Percentiles rank a stretch among this genome's conserved stretches.
phyloP scores from a whole-genome alignment of 805 yeast species.

The Candida nitratophila region DNA sequence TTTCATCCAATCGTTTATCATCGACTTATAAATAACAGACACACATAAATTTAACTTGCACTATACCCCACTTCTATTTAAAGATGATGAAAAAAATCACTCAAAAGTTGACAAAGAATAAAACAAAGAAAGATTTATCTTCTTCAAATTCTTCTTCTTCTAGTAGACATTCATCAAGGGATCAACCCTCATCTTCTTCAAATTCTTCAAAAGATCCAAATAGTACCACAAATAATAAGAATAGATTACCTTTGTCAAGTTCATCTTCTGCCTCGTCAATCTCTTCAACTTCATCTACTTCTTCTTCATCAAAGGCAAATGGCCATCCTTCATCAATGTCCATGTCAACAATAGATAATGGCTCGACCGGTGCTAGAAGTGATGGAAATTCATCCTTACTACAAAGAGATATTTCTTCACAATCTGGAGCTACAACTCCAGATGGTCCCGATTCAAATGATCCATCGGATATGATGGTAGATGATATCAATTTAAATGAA shows the following conservation, averaged over 20 bases:
- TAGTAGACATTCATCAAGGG: slow-evolving; percentile 9
- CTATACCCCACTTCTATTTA: too few species aligned
- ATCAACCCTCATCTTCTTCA: slow-evolving; percentile 9
- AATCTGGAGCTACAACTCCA: too few species aligned
- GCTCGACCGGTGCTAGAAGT: background rate
- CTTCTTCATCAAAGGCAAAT: slow-evolving; percentile 7
- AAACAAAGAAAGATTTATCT: slow-evolving; percentile 5
- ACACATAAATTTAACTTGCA: too few species aligned
- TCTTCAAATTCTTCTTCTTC: slow-evolving; percentile 3
- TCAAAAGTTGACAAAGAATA: slow-evolving; percentile 24
- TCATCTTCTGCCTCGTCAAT: slow-evolving; percentile 7
- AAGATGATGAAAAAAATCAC: slow-evolving; percentile 69
- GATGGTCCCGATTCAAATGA: too few species aligned
- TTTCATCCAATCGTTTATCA: too few species aligned
- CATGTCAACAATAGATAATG: background rate
- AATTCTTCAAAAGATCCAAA: background rate
- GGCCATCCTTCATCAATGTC: background rate
- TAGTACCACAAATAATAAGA: too few species aligned
- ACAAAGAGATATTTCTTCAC: too few species aligned
- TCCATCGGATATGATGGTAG: background rate
- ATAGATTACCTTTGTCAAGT: background rate
- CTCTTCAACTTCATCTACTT: slow-evolving; percentile 6
- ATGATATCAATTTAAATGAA: background rate
- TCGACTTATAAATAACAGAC: too few species aligned
- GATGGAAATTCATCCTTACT: background rate